These are phyloP conservation scores for Rhizomucor pusillus DNA, from an alignment of 371 early-diverging fungal genomes.

Conservation along the genomic window DNA sequence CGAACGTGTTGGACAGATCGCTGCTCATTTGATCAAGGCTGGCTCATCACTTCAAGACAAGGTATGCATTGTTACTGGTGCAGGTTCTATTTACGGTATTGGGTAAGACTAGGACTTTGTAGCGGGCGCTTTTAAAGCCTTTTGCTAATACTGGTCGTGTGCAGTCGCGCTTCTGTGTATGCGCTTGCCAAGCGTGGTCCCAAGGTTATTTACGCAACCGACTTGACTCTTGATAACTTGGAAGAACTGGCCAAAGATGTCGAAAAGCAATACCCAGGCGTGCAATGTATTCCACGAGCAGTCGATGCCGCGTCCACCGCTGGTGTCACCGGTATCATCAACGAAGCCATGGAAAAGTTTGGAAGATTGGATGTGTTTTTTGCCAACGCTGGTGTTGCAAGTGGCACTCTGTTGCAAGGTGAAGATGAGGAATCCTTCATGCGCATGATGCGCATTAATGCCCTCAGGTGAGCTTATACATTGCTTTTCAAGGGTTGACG, in stretches of 20 bases:
- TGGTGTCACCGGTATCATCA: slow-evolving; percentile 32
- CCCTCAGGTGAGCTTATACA: slow-evolving; percentile 18
- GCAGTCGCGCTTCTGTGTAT: slow-evolving; percentile 41
- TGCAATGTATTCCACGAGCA: slow-evolving; percentile 34
- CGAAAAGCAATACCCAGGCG: slow-evolving; percentile 27
- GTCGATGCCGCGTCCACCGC: slow-evolving; percentile 46
- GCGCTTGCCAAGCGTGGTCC: slow-evolving; percentile 46
- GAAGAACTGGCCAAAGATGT: slow-evolving; percentile 40
- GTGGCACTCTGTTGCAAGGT: slow-evolving; percentile 19
- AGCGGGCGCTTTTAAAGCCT: neutral
- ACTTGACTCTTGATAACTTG: slow-evolving; percentile 31
- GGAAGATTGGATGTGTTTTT: slow-evolving; percentile 58
- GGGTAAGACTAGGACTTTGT: slow-evolving; percentile 29
- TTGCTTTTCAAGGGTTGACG: no score
- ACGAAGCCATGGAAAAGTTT: slow-evolving; percentile 37
- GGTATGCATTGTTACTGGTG: slow-evolving; percentile 56
- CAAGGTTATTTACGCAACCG: slow-evolving; percentile 51
- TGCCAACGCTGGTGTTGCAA: slow-evolving; percentile 34
- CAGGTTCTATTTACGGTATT: slow-evolving; percentile 48
- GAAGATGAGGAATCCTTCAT: slow-evolving; percentile 30
- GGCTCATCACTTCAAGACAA: slow-evolving; percentile 39
- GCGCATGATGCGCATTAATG: slow-evolving; percentile 32
- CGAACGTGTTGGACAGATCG: slow-evolving; percentile 40
- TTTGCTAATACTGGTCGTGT: neutral
- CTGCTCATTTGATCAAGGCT: slow-evolving; percentile 33